Percentiles rank a stretch among this genome's conserved stretches.
Conservation (phyloP, 2,329 filamentous ascomycete genomes). For the Fusarium sacchari region DNA sequence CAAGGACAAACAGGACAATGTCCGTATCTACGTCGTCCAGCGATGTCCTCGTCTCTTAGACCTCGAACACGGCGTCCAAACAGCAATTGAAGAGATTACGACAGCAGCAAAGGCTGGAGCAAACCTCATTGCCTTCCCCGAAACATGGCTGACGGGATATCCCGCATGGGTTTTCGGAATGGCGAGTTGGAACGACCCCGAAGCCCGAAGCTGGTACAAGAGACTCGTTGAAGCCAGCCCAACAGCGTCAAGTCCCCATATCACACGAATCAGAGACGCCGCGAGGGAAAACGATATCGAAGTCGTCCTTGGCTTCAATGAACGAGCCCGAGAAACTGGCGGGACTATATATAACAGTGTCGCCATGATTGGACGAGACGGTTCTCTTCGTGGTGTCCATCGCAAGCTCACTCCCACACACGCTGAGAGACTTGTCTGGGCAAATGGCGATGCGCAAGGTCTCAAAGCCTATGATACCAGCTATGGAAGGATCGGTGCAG, state of each 20-base stretch:
- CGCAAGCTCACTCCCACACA: background rate
- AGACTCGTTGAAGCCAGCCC: background rate
- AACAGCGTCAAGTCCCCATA: background rate
- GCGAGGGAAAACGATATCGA: background rate
- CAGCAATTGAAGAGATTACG: background rate
- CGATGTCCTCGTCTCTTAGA: background rate
- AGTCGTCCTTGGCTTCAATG: background rate
- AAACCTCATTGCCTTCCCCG: background rate
- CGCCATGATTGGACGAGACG: background rate
- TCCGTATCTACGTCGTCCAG: background rate
- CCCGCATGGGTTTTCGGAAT: background rate
- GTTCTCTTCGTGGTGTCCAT: background rate
- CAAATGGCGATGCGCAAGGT: background rate
- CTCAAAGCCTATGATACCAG: background rate
- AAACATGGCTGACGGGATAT: background rate
- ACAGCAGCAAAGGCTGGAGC: background rate
- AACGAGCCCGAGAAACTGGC: background rate
- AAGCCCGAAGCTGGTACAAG: background rate
- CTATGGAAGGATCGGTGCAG: background rate
- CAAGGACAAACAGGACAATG: background rate
- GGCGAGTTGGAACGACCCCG: background rate
- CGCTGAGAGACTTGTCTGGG: background rate
- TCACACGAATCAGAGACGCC: background rate
- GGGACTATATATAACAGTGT: background rate
- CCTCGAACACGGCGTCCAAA: background rate